Base-by-base conservation (phyloP, 164 flowering plant genomes). In the Berberis vulgaris region DNA sequence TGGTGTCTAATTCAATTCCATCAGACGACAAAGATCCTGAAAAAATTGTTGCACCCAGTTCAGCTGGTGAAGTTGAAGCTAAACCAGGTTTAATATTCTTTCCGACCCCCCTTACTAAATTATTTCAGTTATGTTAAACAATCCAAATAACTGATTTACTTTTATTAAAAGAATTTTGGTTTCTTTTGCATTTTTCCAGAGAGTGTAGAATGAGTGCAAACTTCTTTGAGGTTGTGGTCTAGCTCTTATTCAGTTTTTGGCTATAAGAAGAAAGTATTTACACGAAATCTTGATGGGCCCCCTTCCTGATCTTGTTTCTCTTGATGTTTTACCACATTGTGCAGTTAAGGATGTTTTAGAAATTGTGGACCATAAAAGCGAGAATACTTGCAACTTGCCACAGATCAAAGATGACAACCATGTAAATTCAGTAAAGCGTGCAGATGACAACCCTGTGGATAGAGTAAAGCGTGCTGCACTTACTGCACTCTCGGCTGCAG, bases 401-500 rank as follows among this genome's bases (percentile, higher is more conserved):
- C 73, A 72, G 63, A 55, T 58, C 63, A 82, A 72, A 73, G 82
- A 72, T 61, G 79, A 80, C 5, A 72, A 65, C 45, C 67, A 61
- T 59, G 58, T 74, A 26, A 71, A 71, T 9, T 10, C 55, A 62
- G 41, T 3, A 42, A 73, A 72, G 62, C 54, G 54, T 61, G 80
- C 73, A 73, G 82, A 73, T 61, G 78, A 80, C 4, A 73, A 65
- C 45, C 66, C 57, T 60, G 57, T 74, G 39, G 81, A 78, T 65
- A 89, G 77, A 74, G 1, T 89, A 52, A 95, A 83, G 73, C 86
- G 78, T 65, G 97, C 97, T 58, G 97, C 97, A 53, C 59, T 83
- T 44, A 71, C 96, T 58, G 81, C 96, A 45, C 74, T 95, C 43
- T 80, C 97, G 11, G 97, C 97, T 58, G 96, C 97, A 45, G 90